Percentiles rank a stretch among this genome's conserved stretches.
These are phyloP conservation scores for Adansonia gregorii DNA, from an alignment of 441 rosid genomes.

Conservation along the genomic window DNA sequence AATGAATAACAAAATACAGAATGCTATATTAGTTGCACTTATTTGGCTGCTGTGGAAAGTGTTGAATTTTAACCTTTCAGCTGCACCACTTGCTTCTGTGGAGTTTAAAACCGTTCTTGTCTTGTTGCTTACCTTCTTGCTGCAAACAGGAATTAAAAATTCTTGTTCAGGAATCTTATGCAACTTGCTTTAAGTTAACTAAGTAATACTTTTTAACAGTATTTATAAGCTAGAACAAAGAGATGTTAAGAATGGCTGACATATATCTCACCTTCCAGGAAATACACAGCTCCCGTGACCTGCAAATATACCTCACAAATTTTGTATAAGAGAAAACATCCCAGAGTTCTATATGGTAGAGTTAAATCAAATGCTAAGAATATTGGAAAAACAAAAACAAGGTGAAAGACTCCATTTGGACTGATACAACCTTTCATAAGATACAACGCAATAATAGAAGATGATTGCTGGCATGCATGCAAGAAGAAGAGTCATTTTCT, in stretches of 20 bases:
- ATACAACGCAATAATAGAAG: constrained; percentile 31
- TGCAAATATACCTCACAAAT: constrained; percentile 45
- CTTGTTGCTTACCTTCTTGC: constrained; percentile 71
- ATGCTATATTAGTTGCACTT: constrained; percentile 48
- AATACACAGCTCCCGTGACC: constrained; percentile 94
- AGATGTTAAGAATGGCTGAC: constrained; percentile 4
- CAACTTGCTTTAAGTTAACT: not conserved
- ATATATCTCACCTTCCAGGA: constrained; percentile 80
- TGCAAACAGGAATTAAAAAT: constrained; percentile 38
- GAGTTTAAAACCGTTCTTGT: constrained; percentile 66
- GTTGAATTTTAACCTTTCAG: constrained; percentile 42
- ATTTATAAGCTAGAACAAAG: not conserved
- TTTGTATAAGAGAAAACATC: constrained; percentile 25
- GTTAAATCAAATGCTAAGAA: not conserved
- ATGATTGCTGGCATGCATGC: constrained; percentile 22
- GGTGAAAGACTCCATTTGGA: constrained; percentile 16
- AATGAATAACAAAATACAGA: constrained; percentile 48
- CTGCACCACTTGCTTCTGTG: constrained; percentile 55
- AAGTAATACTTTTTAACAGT: constrained; percentile 23
- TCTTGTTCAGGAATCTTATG: not conserved
- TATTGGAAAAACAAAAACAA: constrained; percentile 9
- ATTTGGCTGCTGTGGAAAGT: constrained; percentile 45
- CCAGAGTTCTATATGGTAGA: constrained; percentile 18
- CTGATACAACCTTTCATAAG: not conserved
- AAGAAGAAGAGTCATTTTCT: constrained; percentile 27